These are phyloP conservation scores for Cyanidioschyzon merolae DNA, from an alignment of 23 red algal species.

Conservation along the genomic window DNA sequence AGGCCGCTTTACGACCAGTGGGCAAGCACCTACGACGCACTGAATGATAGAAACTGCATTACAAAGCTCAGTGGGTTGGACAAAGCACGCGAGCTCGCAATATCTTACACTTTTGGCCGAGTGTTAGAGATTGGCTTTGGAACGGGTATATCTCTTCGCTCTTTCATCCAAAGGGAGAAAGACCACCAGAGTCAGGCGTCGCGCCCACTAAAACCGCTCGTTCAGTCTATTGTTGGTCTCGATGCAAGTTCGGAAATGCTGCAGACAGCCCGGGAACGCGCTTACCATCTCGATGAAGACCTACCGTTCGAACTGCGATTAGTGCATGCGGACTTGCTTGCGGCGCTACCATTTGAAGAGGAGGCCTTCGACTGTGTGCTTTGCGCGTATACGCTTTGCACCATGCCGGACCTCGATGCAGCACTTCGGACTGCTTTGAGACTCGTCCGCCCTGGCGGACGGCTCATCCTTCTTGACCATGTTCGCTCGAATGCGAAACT, in stretches of 20 bases:
- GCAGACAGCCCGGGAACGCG: not conserved
- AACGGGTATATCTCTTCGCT: not conserved
- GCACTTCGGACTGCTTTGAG: not conserved
- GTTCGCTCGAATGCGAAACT: not conserved
- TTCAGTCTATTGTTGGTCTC: not conserved
- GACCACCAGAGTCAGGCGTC: not conserved
- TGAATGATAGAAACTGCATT: not conserved
- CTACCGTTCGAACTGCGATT: not conserved
- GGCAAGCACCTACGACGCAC: not conserved
- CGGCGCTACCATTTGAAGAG: not conserved
- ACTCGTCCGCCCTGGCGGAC: not conserved
- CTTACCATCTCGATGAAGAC: not conserved
- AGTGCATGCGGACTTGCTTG: not conserved
- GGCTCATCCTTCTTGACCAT: not conserved
- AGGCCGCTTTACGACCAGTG: not conserved
- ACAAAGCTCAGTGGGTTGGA: not conserved
- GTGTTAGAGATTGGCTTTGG: constrained; percentile 6
- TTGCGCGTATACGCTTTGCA: not conserved
- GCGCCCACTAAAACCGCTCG: not conserved
- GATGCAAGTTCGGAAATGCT: constrained; percentile 2
- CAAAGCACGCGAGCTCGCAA: not conserved
- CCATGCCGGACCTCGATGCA: not conserved
- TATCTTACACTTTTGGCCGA: not conserved
- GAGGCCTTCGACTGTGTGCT: not conserved
- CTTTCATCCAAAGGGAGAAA: not conserved